Conservation (phyloP, 768 basidiomycete species). For the Termitomyces sp. region DNA sequence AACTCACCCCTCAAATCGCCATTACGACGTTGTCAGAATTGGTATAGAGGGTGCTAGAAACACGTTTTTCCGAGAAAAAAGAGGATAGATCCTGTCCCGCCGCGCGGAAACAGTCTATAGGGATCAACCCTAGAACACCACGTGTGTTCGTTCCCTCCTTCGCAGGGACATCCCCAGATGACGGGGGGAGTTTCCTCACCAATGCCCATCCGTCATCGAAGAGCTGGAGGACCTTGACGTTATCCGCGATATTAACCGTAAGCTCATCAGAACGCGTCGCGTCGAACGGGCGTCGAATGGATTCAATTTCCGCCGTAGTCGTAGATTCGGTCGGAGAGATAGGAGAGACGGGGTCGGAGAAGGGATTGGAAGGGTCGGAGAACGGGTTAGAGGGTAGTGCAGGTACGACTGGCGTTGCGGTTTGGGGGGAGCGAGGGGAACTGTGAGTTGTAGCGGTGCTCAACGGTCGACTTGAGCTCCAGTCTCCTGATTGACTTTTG, state of each 20-base stretch:
- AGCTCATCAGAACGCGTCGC: slow-evolving; percentile 62
- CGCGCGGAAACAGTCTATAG: slow-evolving; percentile 63
- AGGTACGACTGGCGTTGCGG: slow-evolving; percentile 9
- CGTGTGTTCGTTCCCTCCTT: slow-evolving; percentile 19
- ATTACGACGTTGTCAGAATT: not conserved
- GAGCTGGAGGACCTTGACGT: slow-evolving; percentile 45
- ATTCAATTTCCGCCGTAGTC: slow-evolving; percentile 43
- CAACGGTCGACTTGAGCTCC: slow-evolving; percentile 18
- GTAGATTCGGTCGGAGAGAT: slow-evolving; percentile 26
- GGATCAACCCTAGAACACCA: slow-evolving; percentile 49
- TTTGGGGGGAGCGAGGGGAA: slow-evolving; percentile 1
- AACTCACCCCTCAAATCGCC: not conserved
- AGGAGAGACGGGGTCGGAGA: slow-evolving; percentile 26
- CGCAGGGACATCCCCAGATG: slow-evolving; percentile 19
- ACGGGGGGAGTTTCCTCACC: slow-evolving; percentile 42
- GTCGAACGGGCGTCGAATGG: slow-evolving; percentile 51
- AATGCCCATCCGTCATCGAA: slow-evolving; percentile 75
- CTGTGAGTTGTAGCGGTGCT: slow-evolving; percentile 15
- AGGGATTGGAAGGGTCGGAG: slow-evolving; percentile 27
- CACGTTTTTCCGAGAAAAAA: slow-evolving; percentile 47
- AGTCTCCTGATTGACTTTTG: slow-evolving; percentile 19
- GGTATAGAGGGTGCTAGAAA: slow-evolving; percentile 17
- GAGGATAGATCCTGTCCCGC: slow-evolving; percentile 41
- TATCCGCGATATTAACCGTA: slow-evolving; percentile 44
- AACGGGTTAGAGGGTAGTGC: slow-evolving; percentile 25